Percentiles rank a stretch among this genome's conserved stretches.
These are phyloP conservation scores for Penicillium lividum DNA, from an alignment of 495 filamentous ascomycete species.

Conservation along the genomic window DNA sequence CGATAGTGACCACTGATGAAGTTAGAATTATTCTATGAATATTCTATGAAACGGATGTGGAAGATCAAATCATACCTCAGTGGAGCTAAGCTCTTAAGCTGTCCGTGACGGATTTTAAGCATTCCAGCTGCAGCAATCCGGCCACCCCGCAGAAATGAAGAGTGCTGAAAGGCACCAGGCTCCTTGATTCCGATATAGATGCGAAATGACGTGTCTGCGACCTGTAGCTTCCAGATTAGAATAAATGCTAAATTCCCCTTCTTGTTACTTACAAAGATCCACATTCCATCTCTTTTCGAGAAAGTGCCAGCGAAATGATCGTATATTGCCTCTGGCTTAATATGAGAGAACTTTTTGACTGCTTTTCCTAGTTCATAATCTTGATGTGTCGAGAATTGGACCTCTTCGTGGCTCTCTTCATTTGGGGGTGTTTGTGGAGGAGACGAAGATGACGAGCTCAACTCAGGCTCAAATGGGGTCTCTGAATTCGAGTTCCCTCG, in stretches of 20 bases:
- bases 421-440: constrained; percentile 12
- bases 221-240: constrained; percentile 19
- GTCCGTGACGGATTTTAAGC: constrained; percentile 81
- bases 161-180: constrained; percentile 86
- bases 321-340: constrained; percentile 68
- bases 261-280: constrained; percentile 70
- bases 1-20: constrained; percentile 75
- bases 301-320: constrained; percentile 71
- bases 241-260: background rate
- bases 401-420: constrained; percentile 53
- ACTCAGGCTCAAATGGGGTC: background rate
- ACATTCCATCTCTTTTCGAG: constrained; percentile 75
- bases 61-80: constrained; percentile 26
- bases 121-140: constrained; percentile 81
- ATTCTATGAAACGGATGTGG: background rate
- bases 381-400: constrained; percentile 4
- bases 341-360: constrained; percentile 62
- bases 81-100: constrained; percentile 57
- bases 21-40: constrained; percentile 21
- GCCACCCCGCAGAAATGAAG: constrained; percentile 79
- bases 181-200: constrained; percentile 92
- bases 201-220: constrained; percentile 77
- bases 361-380: constrained; percentile 47
- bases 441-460: constrained; percentile 12
- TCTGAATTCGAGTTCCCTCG: constrained; percentile 19